Percentiles rank a stretch among this genome's conserved stretches.
Conservation (phyloP, 2,329 filamentous ascomycete genomes). For the Trichoderma harzianum region DNA sequence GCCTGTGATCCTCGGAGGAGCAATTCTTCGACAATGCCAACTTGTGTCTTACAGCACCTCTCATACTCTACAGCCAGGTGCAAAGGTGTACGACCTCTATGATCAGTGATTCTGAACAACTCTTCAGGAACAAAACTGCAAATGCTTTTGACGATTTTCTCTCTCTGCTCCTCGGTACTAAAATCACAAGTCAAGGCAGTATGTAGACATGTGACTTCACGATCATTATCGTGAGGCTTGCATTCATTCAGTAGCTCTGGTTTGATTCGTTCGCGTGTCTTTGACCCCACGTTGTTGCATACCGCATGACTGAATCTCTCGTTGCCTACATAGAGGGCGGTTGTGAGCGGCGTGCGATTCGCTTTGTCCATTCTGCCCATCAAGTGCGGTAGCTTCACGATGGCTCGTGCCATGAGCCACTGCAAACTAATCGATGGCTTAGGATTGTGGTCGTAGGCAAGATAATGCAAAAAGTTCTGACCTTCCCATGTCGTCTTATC, state of each 20-base stretch:
- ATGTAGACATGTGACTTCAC: not conserved
- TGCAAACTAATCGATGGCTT: not conserved
- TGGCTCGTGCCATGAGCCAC: constrained; percentile 1
- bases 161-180: not conserved
- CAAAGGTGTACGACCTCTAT: not conserved
- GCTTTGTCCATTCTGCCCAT: not conserved
- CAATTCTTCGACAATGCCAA: not conserved
- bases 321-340: not conserved
- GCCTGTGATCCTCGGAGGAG: not conserved
- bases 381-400: not conserved
- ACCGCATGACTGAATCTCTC: not conserved
- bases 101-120: not conserved
- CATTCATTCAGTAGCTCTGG: not conserved
- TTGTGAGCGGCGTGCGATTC: not conserved
- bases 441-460: not conserved
- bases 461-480: not conserved
- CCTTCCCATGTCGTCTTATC: not conserved
- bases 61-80: constrained; percentile 6
- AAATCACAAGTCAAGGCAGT: not conserved
- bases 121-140: not conserved
- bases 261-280: not conserved
- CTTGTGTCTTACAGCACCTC: not conserved
- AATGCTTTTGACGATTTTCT: not conserved
- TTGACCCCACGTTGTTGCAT: not conserved
- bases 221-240: not conserved